Evolutionary conservation across 2,329 filamentous ascomycete genomes (phyloP).

Genomic region (Acrocalymma vagum): DNA sequence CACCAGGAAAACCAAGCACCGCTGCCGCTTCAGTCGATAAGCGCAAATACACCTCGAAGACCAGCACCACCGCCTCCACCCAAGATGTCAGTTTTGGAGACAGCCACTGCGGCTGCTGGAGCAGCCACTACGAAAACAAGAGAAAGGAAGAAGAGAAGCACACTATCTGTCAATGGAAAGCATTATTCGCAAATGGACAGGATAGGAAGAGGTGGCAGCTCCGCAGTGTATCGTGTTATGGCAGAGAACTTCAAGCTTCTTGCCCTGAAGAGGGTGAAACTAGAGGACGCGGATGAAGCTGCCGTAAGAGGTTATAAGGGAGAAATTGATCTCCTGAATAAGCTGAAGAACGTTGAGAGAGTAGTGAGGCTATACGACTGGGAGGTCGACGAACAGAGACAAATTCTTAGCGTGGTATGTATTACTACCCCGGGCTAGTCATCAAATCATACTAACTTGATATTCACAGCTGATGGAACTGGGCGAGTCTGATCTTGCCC

Average conservation of each 20-base stretch:
- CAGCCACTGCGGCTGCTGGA: slow-evolving; percentile 84
- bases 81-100: slow-evolving; percentile 96
- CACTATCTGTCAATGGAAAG: slow-evolving; percentile 89
- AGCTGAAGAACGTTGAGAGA: slow-evolving; percentile 82
- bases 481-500: slow-evolving; percentile 91
- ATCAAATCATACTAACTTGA: slow-evolving; percentile 15
- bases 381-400: slow-evolving; percentile 92
- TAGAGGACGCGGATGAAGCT: slow-evolving; percentile 86
- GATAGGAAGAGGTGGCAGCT: slow-evolving; percentile 90
- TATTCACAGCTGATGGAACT: slow-evolving; percentile 90
- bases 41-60: slow-evolving; percentile 77
- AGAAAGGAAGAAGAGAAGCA: slow-evolving; percentile 79
- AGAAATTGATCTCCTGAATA: slow-evolving; percentile 90
- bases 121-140: slow-evolving; percentile 76
- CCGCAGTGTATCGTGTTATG: slow-evolving; percentile 94
- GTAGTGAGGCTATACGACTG: slow-evolving; percentile 92
- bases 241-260: slow-evolving; percentile 97
- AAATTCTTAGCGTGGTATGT: slow-evolving; percentile 83
- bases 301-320: slow-evolving; percentile 90
- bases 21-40: slow-evolving; percentile 61
- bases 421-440: background rate
- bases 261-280: slow-evolving; percentile 89
- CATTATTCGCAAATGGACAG: slow-evolving; percentile 89
- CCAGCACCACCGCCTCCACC: slow-evolving; percentile 83
- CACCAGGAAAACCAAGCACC: slow-evolving; percentile 51